Evolutionary conservation across 2,329 filamentous ascomycete species (phyloP).

Genomic region (Chalaropsis ovoidea): DNA sequence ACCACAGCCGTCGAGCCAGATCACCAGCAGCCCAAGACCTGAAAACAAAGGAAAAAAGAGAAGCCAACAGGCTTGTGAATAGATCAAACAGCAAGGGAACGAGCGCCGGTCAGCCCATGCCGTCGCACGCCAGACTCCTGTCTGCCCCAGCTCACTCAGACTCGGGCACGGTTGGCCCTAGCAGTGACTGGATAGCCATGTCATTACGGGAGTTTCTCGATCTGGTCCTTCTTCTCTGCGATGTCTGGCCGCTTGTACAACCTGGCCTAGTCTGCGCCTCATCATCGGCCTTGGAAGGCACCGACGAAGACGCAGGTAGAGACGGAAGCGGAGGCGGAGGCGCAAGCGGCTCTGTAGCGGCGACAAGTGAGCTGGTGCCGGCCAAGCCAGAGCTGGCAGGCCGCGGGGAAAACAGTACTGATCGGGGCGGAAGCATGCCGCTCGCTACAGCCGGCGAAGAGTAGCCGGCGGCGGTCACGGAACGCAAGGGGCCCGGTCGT

Average conservation of each 20-base stretch:
- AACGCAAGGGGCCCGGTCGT: background rate
- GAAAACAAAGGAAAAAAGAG: background rate
- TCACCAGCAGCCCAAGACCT: background rate
- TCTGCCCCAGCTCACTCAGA: background rate
- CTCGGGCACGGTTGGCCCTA: background rate
- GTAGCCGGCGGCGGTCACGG: background rate
- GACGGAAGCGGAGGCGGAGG: background rate
- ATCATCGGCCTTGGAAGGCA: background rate
- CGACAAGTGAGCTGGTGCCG: too few relatives aligned
- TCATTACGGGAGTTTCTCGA: conserved; percentile 9
- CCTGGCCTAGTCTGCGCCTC: background rate
- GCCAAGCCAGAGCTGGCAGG: background rate
- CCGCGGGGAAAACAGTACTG: background rate
- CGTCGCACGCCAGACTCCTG: too few relatives aligned
- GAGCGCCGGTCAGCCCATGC: background rate
- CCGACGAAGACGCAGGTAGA: background rate
- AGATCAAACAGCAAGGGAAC: background rate
- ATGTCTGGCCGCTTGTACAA: background rate
- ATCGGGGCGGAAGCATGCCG: background rate
- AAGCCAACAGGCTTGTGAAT: background rate
- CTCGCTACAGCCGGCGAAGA: background rate
- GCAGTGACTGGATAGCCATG: conserved; percentile 19
- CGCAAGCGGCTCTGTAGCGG: background rate
- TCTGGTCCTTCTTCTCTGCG: background rate
- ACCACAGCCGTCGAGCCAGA: too few relatives aligned